Percentiles rank a stretch among this genome's conserved stretches.
phyloP scores from a whole-genome alignment of 805 yeast genomes.

The Wickerhamomyces sydowiorum region DNA sequence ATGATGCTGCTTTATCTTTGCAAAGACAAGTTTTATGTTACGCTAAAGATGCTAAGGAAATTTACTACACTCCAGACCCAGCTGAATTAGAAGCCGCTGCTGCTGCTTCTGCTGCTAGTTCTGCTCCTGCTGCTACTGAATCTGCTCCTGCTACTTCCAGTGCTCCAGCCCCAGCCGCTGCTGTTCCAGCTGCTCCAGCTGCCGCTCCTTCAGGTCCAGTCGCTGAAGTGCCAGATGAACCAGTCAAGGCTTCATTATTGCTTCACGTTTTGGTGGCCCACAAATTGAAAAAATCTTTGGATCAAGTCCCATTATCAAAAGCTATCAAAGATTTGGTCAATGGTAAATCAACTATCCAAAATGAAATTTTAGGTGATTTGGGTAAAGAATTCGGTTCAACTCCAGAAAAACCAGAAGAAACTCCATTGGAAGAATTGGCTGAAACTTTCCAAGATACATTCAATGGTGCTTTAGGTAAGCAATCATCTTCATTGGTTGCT shows the following conservation, averaged over 20 bases:
- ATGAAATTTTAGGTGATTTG: constrained; percentile 96
- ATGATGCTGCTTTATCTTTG: constrained; percentile 85
- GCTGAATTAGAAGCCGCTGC: constrained; percentile 31
- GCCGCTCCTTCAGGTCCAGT: constrained; percentile 77
- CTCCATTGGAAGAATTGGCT: constrained; percentile 93
- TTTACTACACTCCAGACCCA: constrained; percentile 88
- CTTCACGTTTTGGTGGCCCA: constrained; percentile 91
- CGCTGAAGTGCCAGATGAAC: constrained; percentile 81
- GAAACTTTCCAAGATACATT: constrained; percentile 91
- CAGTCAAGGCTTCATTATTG: constrained; percentile 76
- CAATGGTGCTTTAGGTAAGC: constrained; percentile 88
- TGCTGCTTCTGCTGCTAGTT: constrained; percentile 21
- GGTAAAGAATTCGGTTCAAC: constrained; percentile 98
- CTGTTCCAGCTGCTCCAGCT: constrained; percentile 52
- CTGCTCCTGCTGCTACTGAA: constrained; percentile 38
- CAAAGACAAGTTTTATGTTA: constrained; percentile 94
- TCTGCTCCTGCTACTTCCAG: constrained; percentile 52
- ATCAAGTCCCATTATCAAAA: constrained; percentile 79
- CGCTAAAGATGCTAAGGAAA: constrained; percentile 93
- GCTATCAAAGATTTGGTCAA: constrained; percentile 96
- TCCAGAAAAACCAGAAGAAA: constrained; percentile 98
- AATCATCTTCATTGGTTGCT: constrained; percentile 81
- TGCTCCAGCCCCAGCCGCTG: constrained; percentile 53
- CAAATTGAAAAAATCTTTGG: constrained; percentile 87
- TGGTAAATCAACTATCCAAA: constrained; percentile 98